These are phyloP conservation scores for Botryotinia calthae DNA, from an alignment of 2,329 filamentous ascomycete species.

Conservation along the genomic window DNA sequence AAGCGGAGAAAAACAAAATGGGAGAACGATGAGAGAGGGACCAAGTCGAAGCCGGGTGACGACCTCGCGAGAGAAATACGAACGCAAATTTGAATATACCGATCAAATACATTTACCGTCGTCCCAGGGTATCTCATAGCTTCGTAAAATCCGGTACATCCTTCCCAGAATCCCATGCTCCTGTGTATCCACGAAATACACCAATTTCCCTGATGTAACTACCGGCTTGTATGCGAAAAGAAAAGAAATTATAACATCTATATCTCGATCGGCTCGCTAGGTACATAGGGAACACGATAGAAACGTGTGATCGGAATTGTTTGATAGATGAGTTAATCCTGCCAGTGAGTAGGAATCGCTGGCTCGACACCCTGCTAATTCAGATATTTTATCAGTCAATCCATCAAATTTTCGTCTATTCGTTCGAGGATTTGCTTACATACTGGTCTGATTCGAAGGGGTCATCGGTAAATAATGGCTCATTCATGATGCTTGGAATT, in stretches of 20 bases:
- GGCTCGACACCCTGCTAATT: background rate
- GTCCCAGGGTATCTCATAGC: background rate
- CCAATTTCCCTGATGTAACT: background rate
- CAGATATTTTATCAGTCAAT: background rate
- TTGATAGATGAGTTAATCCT: background rate
- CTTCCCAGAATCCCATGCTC: background rate
- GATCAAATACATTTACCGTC: background rate
- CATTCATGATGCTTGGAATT: conserved; percentile 8
- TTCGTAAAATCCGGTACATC: background rate
- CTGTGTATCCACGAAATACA: background rate
- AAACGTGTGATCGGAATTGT: background rate
- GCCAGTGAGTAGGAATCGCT: conserved; percentile 13
- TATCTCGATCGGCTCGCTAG: background rate
- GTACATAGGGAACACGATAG: background rate
- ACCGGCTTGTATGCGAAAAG: background rate
- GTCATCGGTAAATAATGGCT: background rate
- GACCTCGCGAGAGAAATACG: background rate
- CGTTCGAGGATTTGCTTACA: background rate
- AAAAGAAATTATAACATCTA: background rate
- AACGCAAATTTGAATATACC: background rate
- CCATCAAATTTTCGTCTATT: background rate
- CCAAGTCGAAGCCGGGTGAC: background rate
- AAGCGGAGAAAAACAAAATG: background rate
- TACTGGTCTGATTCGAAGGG: background rate
- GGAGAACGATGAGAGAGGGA: too few species aligned